phyloP scores from a whole-genome alignment of 2,329 filamentous ascomycete genomes.

The Aotearoamyces nothofagi region DNA sequence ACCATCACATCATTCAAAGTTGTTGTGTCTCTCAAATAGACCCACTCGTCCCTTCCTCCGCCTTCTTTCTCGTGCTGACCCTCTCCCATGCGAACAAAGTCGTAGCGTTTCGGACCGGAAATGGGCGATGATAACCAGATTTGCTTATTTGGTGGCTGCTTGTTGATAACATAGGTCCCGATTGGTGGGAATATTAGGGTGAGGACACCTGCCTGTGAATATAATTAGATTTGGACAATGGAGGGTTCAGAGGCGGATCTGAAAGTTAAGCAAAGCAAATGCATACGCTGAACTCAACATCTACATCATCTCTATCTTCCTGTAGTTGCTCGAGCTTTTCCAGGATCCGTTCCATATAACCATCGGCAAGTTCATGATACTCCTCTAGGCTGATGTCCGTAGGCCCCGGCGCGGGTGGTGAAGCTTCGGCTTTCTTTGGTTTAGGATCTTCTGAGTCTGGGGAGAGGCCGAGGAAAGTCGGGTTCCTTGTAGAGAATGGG shows the following conservation, averaged over 20 bases:
- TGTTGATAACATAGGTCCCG: conserved; percentile 91
- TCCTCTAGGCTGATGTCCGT: conserved; percentile 52
- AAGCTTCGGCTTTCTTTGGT: conserved; percentile 25
- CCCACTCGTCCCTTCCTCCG: conserved; percentile 60
- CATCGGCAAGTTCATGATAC: conserved; percentile 67
- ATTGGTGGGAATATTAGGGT: conserved; percentile 53
- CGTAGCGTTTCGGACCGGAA: conserved; percentile 85
- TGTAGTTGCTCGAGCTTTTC: conserved; percentile 54
- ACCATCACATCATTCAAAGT: conserved; percentile 58
- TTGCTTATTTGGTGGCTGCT: conserved; percentile 93
- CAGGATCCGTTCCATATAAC: conserved; percentile 48
- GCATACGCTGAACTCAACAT: conserved; percentile 79
- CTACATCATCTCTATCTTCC: conserved; percentile 60
- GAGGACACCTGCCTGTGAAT: conserved; percentile 64
- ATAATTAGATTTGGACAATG: no score
- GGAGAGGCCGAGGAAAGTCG: conserved; percentile 34
- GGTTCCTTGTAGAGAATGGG: conserved; percentile 22
- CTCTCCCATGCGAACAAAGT: conserved; percentile 68
- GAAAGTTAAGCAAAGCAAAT: no score
- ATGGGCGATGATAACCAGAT: conserved; percentile 93
- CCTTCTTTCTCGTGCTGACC: conserved; percentile 68
- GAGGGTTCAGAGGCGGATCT: no score
- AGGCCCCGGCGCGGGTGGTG: conserved; percentile 30
- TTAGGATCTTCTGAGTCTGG: conserved; percentile 41
- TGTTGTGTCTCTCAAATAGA: conserved; percentile 74